A percentile compares a stretch with the other conserved stretches of the same genome.
phyloP scores from a whole-genome alignment of 1,284 basidiomycete genomes.

The Tetrapyrgos nigripes region DNA sequence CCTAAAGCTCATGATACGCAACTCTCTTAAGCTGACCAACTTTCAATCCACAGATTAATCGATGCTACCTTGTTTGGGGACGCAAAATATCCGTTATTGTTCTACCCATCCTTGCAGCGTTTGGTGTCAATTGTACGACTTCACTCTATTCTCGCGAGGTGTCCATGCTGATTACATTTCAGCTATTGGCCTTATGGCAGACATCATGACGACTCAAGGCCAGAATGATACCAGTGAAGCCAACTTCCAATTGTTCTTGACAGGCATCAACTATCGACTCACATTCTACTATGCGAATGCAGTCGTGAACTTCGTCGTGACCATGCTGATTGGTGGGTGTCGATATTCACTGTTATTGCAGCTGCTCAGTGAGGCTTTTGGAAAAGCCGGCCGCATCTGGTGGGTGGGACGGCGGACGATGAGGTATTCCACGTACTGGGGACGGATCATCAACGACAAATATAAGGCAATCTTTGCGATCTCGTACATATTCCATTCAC shows the following conservation, averaged over 20 bases:
- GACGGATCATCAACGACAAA: not conserved
- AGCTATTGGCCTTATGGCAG: not conserved
- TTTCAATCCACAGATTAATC: conserved; percentile 2
- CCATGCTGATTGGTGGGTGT: conserved; percentile 3
- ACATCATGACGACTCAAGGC: not conserved
- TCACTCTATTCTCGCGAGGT: not conserved
- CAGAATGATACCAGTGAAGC: not conserved
- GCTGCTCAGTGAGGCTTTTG: not conserved
- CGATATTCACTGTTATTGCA: not conserved
- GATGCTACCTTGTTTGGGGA: not conserved
- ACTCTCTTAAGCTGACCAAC: no score
- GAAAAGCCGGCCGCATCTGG: conserved; percentile 10
- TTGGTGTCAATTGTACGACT: not conserved
- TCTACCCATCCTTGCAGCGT: not conserved
- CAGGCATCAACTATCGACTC: not conserved
- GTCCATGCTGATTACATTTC: not conserved
- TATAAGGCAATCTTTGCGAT: conserved; percentile 1
- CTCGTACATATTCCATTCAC: not conserved
- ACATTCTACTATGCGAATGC: conserved; percentile 6
- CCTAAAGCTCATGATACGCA: not conserved
- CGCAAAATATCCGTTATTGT: not conserved
- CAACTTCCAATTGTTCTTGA: not conserved
- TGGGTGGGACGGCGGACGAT: conserved; percentile 1
- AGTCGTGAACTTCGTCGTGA: not conserved
- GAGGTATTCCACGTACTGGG: not conserved